phyloP scores from a whole-genome alignment of 1,139 yeast species.

The Hansenula lynferdii region DNA sequence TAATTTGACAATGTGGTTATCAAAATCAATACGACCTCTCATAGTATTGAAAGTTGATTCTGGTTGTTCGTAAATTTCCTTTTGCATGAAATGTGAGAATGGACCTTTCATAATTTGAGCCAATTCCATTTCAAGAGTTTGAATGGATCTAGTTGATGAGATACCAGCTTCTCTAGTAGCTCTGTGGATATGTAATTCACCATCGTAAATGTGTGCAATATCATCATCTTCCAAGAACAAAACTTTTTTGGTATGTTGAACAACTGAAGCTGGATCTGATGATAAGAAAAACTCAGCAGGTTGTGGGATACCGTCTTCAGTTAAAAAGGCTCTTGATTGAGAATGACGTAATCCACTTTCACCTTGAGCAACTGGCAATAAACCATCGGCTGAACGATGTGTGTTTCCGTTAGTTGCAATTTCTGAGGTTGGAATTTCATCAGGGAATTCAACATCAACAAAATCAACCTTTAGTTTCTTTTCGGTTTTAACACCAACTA shows the following conservation, averaged over 20 bases:
- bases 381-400: slow-evolving; percentile 13
- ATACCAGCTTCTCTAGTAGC: slow-evolving; percentile 89
- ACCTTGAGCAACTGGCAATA: slow-evolving; percentile 21
- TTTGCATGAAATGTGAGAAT: slow-evolving; percentile 96
- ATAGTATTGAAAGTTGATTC: slow-evolving; percentile 97
- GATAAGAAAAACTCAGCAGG: slow-evolving; percentile 96
- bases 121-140: slow-evolving; percentile 94
- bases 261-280: slow-evolving; percentile 97
- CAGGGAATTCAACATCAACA: slow-evolving; percentile 97
- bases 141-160: slow-evolving; percentile 90
- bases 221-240: slow-evolving; percentile 96
- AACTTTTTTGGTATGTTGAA: slow-evolving; percentile 96
- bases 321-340: slow-evolving; percentile 87
- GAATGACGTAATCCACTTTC: slow-evolving; percentile 66
- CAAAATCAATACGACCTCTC: slow-evolving; percentile 99
- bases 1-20: slow-evolving; percentile 65
- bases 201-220: slow-evolving; percentile 96
- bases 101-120: slow-evolving; percentile 98
- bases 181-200: slow-evolving; percentile 97
- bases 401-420: slow-evolving; percentile 15
- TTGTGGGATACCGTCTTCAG: slow-evolving; percentile 88
- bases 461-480: slow-evolving; percentile 94
- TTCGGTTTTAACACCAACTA: slow-evolving; percentile 96
- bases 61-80: slow-evolving; percentile 98
- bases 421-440: slow-evolving; percentile 27